These are phyloP conservation scores for Stagonosporopsis rhizophila DNA, from an alignment of 2,329 filamentous ascomycete genomes.

Conservation along the genomic window DNA sequence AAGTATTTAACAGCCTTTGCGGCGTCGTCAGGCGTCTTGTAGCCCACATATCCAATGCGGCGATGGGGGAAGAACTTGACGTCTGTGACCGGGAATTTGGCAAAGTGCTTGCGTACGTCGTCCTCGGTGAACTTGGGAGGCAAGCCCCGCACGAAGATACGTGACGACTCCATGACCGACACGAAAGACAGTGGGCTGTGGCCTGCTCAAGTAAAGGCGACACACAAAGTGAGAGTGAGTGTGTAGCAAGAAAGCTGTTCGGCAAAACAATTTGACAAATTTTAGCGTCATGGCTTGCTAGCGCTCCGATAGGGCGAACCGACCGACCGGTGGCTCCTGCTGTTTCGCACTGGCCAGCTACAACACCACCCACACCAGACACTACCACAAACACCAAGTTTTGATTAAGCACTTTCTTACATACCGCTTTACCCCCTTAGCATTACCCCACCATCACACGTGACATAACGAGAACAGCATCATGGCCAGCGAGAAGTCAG, in stretches of 20 bases:
- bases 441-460: not conserved
- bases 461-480: slow-evolving; percentile 16
- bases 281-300: slow-evolving; percentile 21
- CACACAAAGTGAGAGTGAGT: slow-evolving; percentile 10
- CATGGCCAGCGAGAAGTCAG: slow-evolving; percentile 67
- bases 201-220: slow-evolving; percentile 23
- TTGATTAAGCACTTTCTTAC: not conserved
- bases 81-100: slow-evolving; percentile 82
- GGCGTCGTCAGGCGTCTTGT: slow-evolving; percentile 82
- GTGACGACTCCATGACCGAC: slow-evolving; percentile 72
- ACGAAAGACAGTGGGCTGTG: slow-evolving; percentile 14
- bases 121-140: slow-evolving; percentile 85
- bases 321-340: slow-evolving; percentile 14
- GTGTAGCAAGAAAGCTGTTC: slow-evolving; percentile 13
- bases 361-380: slow-evolving; percentile 17
- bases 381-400: slow-evolving; percentile 22
- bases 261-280: slow-evolving; percentile 17
- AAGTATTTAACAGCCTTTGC: slow-evolving; percentile 89
- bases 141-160: slow-evolving; percentile 74
- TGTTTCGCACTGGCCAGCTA: slow-evolving; percentile 13
- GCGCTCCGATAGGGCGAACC: slow-evolving; percentile 13
- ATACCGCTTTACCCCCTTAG: slow-evolving; percentile 10
- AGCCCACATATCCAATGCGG: slow-evolving; percentile 94
- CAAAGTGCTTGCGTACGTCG: slow-evolving; percentile 89
- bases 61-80: slow-evolving; percentile 88